Evolutionary conservation across 805 yeast genomes (phyloP).

Genomic region (Sporopachydermia lactativora): DNA sequence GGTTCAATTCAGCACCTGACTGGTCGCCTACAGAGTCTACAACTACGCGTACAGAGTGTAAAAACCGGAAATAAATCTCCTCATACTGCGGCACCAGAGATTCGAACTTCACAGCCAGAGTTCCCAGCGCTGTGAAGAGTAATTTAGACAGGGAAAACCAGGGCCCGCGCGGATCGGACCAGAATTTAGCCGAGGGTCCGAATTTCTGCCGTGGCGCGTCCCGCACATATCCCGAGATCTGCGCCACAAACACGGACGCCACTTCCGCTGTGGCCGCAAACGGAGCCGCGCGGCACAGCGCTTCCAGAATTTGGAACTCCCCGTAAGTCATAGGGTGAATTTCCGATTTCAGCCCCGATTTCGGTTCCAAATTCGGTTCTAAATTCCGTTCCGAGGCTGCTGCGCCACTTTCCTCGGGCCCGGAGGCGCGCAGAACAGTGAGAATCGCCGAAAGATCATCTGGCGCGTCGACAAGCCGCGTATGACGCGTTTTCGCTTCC

Average conservation of each 20-base stretch:
- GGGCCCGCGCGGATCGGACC: constrained; percentile 23
- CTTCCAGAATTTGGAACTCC: constrained; percentile 40
- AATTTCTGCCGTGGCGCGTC: constrained; percentile 32
- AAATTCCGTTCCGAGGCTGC: too few species aligned
- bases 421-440: not conserved
- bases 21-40: not conserved
- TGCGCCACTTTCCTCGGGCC: too few species aligned
- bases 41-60: not conserved
- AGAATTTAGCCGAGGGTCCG: constrained; percentile 14
- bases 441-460: not conserved
- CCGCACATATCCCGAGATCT: constrained; percentile 31
- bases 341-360: too few species aligned
- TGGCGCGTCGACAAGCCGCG: not conserved
- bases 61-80: constrained; percentile 1
- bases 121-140: constrained; percentile 20
- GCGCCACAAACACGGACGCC: constrained; percentile 28
- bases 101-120: constrained; percentile 14
- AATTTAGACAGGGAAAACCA: constrained; percentile 27
- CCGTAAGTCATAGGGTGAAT: constrained; percentile 7
- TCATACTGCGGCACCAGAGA: constrained; percentile 4
- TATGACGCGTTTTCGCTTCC: not conserved
- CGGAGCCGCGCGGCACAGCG: constrained; percentile 35
- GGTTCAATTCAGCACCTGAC: not conserved
- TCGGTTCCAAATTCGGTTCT: too few species aligned
- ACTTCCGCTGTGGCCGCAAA: constrained; percentile 23